phyloP scores from a whole-genome alignment of 495 filamentous ascomycete genomes.

The Stereocaulon alpinum region DNA sequence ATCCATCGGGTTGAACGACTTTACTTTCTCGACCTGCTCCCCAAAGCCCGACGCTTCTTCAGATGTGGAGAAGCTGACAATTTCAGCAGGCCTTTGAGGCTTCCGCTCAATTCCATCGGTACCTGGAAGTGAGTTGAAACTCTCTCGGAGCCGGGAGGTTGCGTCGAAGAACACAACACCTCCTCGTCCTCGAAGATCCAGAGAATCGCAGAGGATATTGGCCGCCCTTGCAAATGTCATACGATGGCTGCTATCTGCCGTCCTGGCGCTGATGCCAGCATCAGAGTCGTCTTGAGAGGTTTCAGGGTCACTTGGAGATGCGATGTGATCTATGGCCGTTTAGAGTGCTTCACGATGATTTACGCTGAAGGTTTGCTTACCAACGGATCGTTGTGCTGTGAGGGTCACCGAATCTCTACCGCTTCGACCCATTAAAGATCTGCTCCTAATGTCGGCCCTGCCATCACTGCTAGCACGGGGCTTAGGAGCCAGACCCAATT shows the following conservation, averaged over 20 bases:
- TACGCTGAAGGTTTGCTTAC: neutral
- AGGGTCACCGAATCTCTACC: neutral
- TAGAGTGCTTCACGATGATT: neutral
- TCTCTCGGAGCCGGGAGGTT: conserved; percentile 12
- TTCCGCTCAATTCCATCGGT: conserved; percentile 1
- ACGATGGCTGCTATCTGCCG: conserved; percentile 24
- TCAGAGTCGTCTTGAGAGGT: conserved; percentile 18
- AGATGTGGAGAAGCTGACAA: conserved; percentile 18
- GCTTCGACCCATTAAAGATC: neutral
- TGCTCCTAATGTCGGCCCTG: neutral
- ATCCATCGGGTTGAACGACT: conserved; percentile 26
- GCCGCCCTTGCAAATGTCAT: conserved; percentile 46
- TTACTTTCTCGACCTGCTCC: conserved; percentile 11
- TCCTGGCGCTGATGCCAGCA: neutral
- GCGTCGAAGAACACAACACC: conserved; percentile 46
- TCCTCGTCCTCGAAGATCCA: conserved; percentile 40
- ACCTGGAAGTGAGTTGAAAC: neutral
- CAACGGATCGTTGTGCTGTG: neutral
- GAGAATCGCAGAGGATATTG: conserved; percentile 45
- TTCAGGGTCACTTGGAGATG: conserved; percentile 8
- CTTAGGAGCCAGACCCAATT: neutral
- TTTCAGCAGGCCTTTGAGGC: conserved; percentile 13
- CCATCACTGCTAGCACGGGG: neutral
- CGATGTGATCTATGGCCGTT: neutral
- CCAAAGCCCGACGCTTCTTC: neutral